Percentiles rank a stretch among this genome's conserved stretches.
phyloP scores from a whole-genome alignment of 169 alveolate genomes.

The Miamiensis avidus region DNA sequence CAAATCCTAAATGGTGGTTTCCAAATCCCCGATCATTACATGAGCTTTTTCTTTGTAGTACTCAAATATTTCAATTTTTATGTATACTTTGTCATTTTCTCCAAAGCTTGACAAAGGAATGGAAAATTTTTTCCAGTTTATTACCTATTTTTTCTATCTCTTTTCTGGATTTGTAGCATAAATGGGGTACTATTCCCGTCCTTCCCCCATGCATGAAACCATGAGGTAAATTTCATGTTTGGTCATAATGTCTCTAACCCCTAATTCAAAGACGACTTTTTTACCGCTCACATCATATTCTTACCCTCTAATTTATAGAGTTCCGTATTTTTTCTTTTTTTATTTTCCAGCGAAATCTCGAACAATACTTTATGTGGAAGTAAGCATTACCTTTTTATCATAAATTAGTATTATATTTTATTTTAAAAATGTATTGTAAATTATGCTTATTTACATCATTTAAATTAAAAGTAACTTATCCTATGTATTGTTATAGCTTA shows the following conservation, averaged over 20 bases:
- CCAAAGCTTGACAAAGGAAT: slow-evolving; percentile 43
- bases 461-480: slow-evolving; percentile 21
- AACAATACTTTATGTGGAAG: slow-evolving; percentile 10
- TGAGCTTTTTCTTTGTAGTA: slow-evolving; percentile 33
- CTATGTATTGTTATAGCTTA: background rate
- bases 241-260: slow-evolving; percentile 19
- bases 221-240: slow-evolving; percentile 35
- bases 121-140: slow-evolving; percentile 22
- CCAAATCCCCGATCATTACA: slow-evolving; percentile 43
- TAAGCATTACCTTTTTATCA: slow-evolving; percentile 36
- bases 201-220: slow-evolving; percentile 15
- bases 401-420: too few species aligned
- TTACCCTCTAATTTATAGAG: slow-evolving; percentile 30
- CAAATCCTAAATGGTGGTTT: slow-evolving; percentile 39
- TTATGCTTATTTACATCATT: slow-evolving; percentile 24
- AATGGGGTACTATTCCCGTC: slow-evolving; percentile 29
- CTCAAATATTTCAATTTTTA: slow-evolving; percentile 46
- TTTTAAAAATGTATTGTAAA: too few species aligned
- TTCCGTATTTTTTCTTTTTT: slow-evolving; percentile 24
- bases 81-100: slow-evolving; percentile 31
- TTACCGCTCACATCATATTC: slow-evolving; percentile 52
- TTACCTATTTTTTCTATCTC: slow-evolving; percentile 25
- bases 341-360: slow-evolving; percentile 23
- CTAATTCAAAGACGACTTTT: slow-evolving; percentile 35
- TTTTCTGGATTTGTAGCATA: slow-evolving; percentile 38